Evolutionary conservation across 805 yeast species (phyloP).

Genomic region (Candida lessepsii): DNA sequence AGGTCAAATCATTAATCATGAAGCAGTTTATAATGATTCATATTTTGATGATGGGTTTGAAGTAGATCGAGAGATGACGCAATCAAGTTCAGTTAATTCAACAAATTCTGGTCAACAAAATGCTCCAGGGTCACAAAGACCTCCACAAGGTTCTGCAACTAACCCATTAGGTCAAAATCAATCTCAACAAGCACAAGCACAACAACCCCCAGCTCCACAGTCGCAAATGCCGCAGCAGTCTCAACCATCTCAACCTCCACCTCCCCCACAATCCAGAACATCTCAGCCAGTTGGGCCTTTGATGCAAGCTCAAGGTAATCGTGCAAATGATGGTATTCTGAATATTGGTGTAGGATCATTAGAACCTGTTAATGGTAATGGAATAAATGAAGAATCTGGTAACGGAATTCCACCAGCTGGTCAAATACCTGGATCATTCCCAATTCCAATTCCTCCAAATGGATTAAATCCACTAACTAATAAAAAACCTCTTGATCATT

Average conservation of each 20-base stretch:
- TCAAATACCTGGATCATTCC: not conserved
- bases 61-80: constrained; percentile 5
- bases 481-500: constrained; percentile 3
- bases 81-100: constrained; percentile 1
- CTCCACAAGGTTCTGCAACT: too few relatives aligned
- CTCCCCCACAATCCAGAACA: not conserved
- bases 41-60: constrained; percentile 12
- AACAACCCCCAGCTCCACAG: not conserved
- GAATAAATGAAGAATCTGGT: too few relatives aligned
- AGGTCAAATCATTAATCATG: constrained; percentile 62
- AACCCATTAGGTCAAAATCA: too few relatives aligned
- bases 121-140: too few relatives aligned
- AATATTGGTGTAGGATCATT: not conserved
- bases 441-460: not conserved
- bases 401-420: not conserved
- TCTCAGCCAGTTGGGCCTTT: too few relatives aligned
- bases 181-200: too few relatives aligned
- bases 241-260: not conserved
- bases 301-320: too few relatives aligned
- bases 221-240: not conserved
- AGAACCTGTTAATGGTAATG: not conserved
- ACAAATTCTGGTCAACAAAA: not conserved
- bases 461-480: not conserved
- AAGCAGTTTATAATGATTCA: constrained; percentile 29
- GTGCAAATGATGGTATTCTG: too few relatives aligned